Percentiles rank a stretch among this genome's conserved stretches.
These are phyloP conservation scores for Lentinula guzmanii DNA, from an alignment of 768 basidiomycete species.

Conservation along the genomic window DNA sequence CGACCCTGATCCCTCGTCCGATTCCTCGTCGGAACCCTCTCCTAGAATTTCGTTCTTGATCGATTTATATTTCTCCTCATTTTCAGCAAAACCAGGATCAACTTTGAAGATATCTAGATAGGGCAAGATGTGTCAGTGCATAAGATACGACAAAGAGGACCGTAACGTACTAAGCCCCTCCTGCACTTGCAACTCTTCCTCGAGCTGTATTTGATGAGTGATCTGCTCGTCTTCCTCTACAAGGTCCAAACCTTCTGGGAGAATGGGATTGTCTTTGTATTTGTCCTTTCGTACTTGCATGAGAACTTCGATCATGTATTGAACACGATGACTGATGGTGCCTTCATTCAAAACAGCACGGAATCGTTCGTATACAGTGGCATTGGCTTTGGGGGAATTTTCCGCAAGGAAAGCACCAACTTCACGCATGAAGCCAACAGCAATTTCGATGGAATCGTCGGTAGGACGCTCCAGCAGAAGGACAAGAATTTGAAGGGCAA, in stretches of 20 bases:
- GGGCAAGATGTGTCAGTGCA: constrained; percentile 7
- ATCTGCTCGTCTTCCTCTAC: constrained; percentile 99
- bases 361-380: constrained; percentile 94
- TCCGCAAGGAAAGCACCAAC: constrained; percentile 93
- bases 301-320: constrained; percentile 99
- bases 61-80: constrained; percentile 88
- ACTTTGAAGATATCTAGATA: constrained; percentile 87
- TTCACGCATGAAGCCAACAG: constrained; percentile 95
- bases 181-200: constrained; percentile 91
- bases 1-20: constrained; percentile 65
- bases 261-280: constrained; percentile 96
- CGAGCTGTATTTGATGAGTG: constrained; percentile 87
- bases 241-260: constrained; percentile 91
- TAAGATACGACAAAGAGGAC: neutral
- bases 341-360: constrained; percentile 95
- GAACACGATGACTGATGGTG: constrained; percentile 89
- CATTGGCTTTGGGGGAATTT: constrained; percentile 91
- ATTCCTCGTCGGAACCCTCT: constrained; percentile 73
- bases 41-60: constrained; percentile 95
- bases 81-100: constrained; percentile 81
- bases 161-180: constrained; percentile 81
- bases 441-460: constrained; percentile 97
- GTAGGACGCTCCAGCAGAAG: constrained; percentile 95
- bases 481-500: constrained; percentile 92
- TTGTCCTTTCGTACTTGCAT: constrained; percentile 99